Evolutionary conservation across 306 rosid species (phyloP), one percentile per base, ranked within the genome.

Genomic region (Lupinus albus): DNA sequence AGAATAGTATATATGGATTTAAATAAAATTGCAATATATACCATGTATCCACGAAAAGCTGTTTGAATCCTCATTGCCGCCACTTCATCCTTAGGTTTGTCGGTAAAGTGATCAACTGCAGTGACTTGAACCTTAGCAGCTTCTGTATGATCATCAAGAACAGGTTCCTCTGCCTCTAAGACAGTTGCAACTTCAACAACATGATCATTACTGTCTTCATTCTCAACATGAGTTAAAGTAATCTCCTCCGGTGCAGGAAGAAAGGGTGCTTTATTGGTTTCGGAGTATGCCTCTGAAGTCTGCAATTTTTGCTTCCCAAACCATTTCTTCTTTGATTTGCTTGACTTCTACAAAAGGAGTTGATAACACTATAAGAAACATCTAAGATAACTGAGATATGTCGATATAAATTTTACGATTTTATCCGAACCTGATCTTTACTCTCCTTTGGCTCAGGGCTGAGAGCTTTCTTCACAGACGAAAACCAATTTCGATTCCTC

Each of bases 401-500:
- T 52, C 15, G 11, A 52, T 11, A 48, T n/a, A 50, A 51, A 68
- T 4, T 55, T 7, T 25, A 72, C 54, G 46, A 68, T 4, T 55
- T 7, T 25, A 72, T 58, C 25, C 81, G 71, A 72, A 92, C 95
- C 89, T 84, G 83, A 20, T 67, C 76, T 64, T 76, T 85, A 80
- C 66, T 84, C 82, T 84, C 92, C 83, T 93, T 93, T 68, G 99
- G 68, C 16, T 88, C 85, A 33, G 99, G 97, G 68, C 97, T 93
- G 82, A 93, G 87, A 74, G 96, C 97, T 82, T 93, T 93, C 89
- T 84, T 93, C 80, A 93, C 96, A 21, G 69, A 58, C 67, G 99
- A 90, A 85, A 93, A 93, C 97, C 99, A 93, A 76, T 75, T 87
- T 82, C 93, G 95, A 72, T 93, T 93, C 83, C 84, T 83, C 68